These are phyloP conservation scores for Asterophora parasitica DNA, from an alignment of 768 basidiomycete species.

Conservation along the genomic window DNA sequence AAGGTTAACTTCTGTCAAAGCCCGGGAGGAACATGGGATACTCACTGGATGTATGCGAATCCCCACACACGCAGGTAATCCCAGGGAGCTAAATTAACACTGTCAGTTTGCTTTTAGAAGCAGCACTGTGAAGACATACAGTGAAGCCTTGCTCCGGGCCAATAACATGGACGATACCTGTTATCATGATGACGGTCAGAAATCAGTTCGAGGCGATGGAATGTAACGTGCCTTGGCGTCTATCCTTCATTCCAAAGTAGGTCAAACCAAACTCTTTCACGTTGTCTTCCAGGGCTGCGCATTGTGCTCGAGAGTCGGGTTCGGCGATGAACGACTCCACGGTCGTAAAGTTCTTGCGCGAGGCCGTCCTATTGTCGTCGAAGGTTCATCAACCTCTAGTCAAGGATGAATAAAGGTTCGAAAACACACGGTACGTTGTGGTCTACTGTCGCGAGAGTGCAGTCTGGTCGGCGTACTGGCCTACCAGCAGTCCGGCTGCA, in stretches of 20 bases:
- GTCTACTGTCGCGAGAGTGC: constrained; percentile 85
- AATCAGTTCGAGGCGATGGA: background rate
- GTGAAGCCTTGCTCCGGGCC: constrained; percentile 95
- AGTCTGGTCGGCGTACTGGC: constrained; percentile 78
- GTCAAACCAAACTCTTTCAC: constrained; percentile 90
- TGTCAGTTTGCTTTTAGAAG: background rate
- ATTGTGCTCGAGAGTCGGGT: constrained; percentile 83
- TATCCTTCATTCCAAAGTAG: constrained; percentile 88
- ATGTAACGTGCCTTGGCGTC: constrained; percentile 65
- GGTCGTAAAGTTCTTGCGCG: constrained; percentile 70
- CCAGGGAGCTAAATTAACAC: constrained; percentile 52
- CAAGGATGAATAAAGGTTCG: background rate
- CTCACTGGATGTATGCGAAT: constrained; percentile 90
- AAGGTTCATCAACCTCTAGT: background rate
- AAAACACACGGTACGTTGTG: constrained; percentile 78
- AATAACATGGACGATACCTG: constrained; percentile 84
- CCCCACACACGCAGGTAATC: constrained; percentile 84
- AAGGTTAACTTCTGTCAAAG: constrained; percentile 2
- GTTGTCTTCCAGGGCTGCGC: constrained; percentile 79
- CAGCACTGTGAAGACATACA: constrained; percentile 28
- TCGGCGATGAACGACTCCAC: constrained; percentile 75
- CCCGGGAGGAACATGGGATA: constrained; percentile 10
- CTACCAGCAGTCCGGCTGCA: constrained; percentile 67
- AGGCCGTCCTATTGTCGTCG: constrained; percentile 48
- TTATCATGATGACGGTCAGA: constrained; percentile 4